Percentiles rank a stretch among this genome's conserved stretches.
Evolutionary conservation across 2,329 filamentous ascomycete genomes (phyloP).

Genomic region (Aspergillus sp.): DNA sequence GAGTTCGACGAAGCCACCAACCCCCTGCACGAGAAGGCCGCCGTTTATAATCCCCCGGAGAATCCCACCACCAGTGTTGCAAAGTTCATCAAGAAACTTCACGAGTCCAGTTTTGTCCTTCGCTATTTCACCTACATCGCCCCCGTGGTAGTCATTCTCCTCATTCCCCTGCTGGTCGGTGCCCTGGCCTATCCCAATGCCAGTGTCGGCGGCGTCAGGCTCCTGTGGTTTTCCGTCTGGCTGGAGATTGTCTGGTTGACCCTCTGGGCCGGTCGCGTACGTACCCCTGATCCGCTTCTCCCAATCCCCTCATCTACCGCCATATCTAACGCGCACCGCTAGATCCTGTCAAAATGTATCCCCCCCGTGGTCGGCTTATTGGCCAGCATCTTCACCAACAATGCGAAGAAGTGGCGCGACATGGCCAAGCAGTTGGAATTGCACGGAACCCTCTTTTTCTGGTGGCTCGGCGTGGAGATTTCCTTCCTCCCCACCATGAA

Average conservation of each 20-base stretch:
- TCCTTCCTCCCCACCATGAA: constrained; percentile 83
- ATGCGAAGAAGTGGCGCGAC: constrained; percentile 89
- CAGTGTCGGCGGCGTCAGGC: constrained; percentile 68
- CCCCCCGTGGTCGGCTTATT: constrained; percentile 61
- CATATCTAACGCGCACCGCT: not conserved
- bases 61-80: constrained; percentile 61
- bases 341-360: constrained; percentile 63
- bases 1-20: constrained; percentile 68
- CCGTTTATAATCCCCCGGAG: constrained; percentile 62
- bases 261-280: constrained; percentile 70
- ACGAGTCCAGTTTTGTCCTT: constrained; percentile 63
- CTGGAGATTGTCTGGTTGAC: constrained; percentile 90
- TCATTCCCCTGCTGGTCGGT: constrained; percentile 67
- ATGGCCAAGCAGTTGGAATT: constrained; percentile 82
- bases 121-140: constrained; percentile 71
- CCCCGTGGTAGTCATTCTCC: constrained; percentile 61
- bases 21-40: constrained; percentile 64
- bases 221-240: constrained; percentile 95
- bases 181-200: constrained; percentile 57
- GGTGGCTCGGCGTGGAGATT: constrained; percentile 82
- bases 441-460: constrained; percentile 82
- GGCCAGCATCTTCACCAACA: constrained; percentile 78
- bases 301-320: not conserved
- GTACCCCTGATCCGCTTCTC: constrained; percentile 13
- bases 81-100: constrained; percentile 63